Percentiles rank a stretch among this genome's conserved stretches.
Conservation (phyloP, 139 green algal species). For the Parachlorella kessleri region DNA sequence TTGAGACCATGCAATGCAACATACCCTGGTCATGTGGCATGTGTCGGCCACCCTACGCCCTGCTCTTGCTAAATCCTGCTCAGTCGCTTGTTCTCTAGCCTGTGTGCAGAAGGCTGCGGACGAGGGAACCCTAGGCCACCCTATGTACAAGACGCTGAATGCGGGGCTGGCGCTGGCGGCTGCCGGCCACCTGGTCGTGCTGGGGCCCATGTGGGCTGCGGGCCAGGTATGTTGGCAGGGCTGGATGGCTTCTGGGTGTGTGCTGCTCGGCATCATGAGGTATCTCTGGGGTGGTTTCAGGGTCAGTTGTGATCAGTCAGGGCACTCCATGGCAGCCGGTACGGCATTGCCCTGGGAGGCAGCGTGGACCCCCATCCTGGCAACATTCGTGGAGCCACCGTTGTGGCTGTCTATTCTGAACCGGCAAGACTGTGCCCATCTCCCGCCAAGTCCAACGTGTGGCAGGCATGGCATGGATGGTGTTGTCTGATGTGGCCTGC, state of each 20-base stretch:
- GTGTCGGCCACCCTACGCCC: too few relatives aligned
- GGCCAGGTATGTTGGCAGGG: neutral
- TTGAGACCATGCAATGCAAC: too few relatives aligned
- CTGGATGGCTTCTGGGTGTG: neutral
- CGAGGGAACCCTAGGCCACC: conserved; percentile 6
- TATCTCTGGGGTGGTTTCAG: neutral
- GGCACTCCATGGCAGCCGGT: neutral
- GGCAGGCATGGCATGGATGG: neutral
- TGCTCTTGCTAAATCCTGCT: too few relatives aligned
- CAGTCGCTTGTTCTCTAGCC: too few relatives aligned
- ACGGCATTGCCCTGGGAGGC: neutral
- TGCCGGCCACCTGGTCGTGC: conserved; percentile 25
- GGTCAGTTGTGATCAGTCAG: neutral
- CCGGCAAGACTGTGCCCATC: neutral
- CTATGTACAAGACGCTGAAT: conserved; percentile 17
- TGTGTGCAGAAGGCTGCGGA: conserved; percentile 20
- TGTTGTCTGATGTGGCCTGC: conserved; percentile 7
- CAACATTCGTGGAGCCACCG: neutral
- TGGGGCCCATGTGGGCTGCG: neutral
- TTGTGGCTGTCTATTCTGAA: neutral
- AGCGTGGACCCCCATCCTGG: neutral
- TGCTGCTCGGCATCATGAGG: neutral
- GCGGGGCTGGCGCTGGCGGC: conserved; percentile 3
- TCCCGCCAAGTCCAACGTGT: neutral
- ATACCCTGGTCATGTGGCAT: too few relatives aligned